Percentiles rank a stretch among this genome's conserved stretches.
Evolutionary conservation across 2,329 filamentous ascomycete genomes (phyloP).

Genomic region (Capronia americana): DNA sequence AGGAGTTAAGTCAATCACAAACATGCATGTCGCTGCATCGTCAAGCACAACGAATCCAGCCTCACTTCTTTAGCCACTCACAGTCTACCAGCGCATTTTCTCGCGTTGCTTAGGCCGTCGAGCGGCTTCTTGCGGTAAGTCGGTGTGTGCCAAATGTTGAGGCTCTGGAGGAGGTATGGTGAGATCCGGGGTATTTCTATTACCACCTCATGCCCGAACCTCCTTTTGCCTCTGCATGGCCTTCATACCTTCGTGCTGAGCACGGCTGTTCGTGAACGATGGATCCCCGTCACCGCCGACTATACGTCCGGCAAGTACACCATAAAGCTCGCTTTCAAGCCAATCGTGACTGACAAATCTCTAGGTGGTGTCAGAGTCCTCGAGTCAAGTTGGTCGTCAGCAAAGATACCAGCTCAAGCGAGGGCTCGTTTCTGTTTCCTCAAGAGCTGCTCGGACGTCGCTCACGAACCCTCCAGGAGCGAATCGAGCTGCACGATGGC

Average conservation of each 20-base stretch:
- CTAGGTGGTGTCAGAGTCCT: slow-evolving; percentile 33
- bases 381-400: slow-evolving; percentile 21
- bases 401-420: not conserved
- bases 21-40: not conserved
- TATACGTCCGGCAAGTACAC: slow-evolving; percentile 26
- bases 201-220: not conserved
- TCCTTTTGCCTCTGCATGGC: not conserved
- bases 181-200: slow-evolving; percentile 1
- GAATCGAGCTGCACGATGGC: slow-evolving; percentile 1
- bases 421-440: slow-evolving; percentile 20
- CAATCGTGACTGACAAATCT: not conserved
- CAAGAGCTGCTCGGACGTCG: slow-evolving; percentile 29
- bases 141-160: not conserved
- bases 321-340: not conserved
- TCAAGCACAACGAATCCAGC: slow-evolving; percentile 1
- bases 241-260: not conserved
- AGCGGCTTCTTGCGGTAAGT: not conserved
- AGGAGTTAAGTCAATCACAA: not conserved
- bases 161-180: not conserved
- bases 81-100: slow-evolving; percentile 1
- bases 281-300: slow-evolving; percentile 21
- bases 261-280: slow-evolving; percentile 3
- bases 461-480: slow-evolving; percentile 28
- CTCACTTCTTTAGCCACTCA: slow-evolving; percentile 10
- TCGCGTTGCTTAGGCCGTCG: not conserved